Evolutionary conservation across 169 alveolate species (phyloP).

Genomic region (Hammondia hammondi): DNA sequence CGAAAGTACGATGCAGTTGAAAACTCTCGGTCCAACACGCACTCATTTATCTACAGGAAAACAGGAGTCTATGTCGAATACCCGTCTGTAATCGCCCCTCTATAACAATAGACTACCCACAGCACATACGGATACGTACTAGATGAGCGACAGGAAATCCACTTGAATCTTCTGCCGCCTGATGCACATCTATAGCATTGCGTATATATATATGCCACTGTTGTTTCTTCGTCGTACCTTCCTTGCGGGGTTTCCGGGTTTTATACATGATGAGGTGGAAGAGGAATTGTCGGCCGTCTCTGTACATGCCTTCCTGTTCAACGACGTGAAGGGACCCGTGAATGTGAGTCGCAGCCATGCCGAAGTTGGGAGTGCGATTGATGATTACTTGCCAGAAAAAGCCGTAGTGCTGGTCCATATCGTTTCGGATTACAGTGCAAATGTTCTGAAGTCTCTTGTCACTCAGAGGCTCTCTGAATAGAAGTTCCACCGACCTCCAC

Average conservation of each 20-base stretch:
- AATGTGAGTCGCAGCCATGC: conserved; percentile 57
- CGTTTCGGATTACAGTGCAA: conserved; percentile 51
- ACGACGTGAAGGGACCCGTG: conserved; percentile 24
- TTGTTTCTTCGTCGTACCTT: not conserved
- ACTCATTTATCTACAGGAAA: no score
- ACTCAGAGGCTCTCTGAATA: conserved; percentile 28
- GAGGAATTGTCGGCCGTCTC: conserved; percentile 41
- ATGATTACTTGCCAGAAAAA: conserved; percentile 54
- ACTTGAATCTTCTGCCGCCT: no score
- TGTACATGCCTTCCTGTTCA: conserved; percentile 44
- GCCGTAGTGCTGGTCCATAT: conserved; percentile 51
- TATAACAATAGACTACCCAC: no score
- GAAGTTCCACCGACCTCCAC: conserved; percentile 15
- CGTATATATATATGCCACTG: no score
- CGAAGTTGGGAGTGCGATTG: conserved; percentile 43
- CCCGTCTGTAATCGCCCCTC: no score
- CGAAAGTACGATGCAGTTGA: not conserved
- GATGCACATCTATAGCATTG: no score
- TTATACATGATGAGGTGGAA: conserved; percentile 48
- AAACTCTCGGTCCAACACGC: no score
- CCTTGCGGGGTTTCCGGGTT: conserved; percentile 22
- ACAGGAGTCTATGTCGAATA: no score
- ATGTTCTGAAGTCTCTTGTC: conserved; percentile 32
- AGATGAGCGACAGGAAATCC: no score
- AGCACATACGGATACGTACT: no score